Base-by-base conservation (phyloP, 2,329 filamentous ascomycete genomes). In the Arthrobotrys megalospora region DNA sequence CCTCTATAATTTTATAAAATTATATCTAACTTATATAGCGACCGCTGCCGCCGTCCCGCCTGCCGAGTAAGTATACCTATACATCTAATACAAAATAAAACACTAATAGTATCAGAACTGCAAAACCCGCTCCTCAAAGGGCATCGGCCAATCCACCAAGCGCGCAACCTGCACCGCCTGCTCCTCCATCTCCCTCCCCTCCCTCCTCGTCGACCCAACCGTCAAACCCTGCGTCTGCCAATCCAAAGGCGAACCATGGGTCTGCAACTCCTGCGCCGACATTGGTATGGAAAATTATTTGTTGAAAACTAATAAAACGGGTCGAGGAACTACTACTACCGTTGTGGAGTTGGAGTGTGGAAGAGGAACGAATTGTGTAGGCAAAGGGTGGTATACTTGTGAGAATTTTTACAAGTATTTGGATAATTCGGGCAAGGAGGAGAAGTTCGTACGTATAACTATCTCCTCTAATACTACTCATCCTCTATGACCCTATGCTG, bases 401-500 rank as follows among this genome's bases (percentile, higher is more conserved):
- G 66, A 77, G 60, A 77, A 77, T 19, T 77, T 77, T 53, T 77
- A 77, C 50, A 68, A 68, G 34, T 77, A 77, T 52, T 53, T 77
- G 16, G 73, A 77, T 52, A 77, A 66, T 16, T 70, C 67, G 11
- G 73, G 66, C 12, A 77, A 77, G 48, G 73, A 77, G 28, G 73
- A 77, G 60, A 77, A 70, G n/a, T 71, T 77, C 45, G 73, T 77
- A 55, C 50, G 73, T 50, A 2, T n/a, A 24, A 6, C n/a, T 16
- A 10, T 41, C 19, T n/a, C 14, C 14, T 7, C 5, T 3, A n/a
- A 32, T 43, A 11, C 52, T 69, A 38, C 64, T 50, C 8, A 36
- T 28, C 5, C 2, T 28, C 24, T 28, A 28, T 2, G 24, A 28
- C 5, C 2, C 24, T 28, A 28, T 28, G 24, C 24, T 28, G 24